Evolutionary conservation across 2,329 filamentous ascomycete genomes (phyloP), one percentile per base, ranked within the genome.

Genomic region (Diaporthe caulivora): DNA sequence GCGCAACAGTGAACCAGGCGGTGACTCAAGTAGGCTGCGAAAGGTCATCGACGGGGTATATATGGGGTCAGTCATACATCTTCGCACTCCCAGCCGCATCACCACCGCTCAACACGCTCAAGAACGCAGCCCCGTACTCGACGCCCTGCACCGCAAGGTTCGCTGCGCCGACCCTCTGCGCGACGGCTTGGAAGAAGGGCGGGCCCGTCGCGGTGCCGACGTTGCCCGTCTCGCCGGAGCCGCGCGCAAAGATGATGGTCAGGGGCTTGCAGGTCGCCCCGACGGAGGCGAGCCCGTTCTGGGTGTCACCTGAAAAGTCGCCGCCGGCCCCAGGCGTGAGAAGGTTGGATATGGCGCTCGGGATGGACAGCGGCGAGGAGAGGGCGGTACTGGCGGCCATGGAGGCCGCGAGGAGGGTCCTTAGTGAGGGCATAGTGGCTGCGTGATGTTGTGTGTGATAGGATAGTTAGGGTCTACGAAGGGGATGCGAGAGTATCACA

Each of bases 161-260:
- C 1, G 53, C 40, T 5, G 69, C 72, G 15, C 70, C 75, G 57
- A 78, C 57, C 3, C 67, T 58, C 18, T 71, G 34, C 24, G 69
- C 49, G 9, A 81, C 54, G 4, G 78, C 78, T 15, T 75, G 55
- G 60, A 78, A 73, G 51, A 80, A 77, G 11, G 76, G 76, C 8
- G 80, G 78, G 2, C 80, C 80, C 37, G 76, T 75, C 4, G 80
- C 42, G 37, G 72, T 67, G n/a, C 79, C 79, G 18, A 80, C 69
- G 67, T 80, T 80, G 13, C 78, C 78, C 0, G 70, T 42, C 69
- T 81, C 79, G 26, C 73, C 77, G 2, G 79, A 80, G 10, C 79
- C 80, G n/a, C 80, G 77, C 29, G 79, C 79, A 60, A 78, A 81
- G 40, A 81, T 70, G 47, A 80, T 74, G 54, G 77, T 78, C n/a